phyloP scores from a whole-genome alignment of 2,329 filamentous ascomycete genomes.

The Colletotrichum caudatum region DNA sequence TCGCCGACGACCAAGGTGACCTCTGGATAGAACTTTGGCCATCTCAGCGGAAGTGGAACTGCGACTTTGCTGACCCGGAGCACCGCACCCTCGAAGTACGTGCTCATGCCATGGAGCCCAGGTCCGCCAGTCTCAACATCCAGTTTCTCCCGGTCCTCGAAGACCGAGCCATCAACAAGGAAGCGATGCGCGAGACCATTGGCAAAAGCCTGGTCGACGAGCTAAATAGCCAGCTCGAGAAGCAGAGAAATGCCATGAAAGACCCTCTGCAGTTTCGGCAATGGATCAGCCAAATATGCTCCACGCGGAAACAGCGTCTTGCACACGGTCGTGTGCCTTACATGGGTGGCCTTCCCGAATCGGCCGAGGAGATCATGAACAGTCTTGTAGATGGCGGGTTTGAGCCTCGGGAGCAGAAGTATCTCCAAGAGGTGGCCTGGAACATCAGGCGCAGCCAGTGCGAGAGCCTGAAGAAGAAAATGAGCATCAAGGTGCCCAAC shows the following conservation, averaged over 20 bases:
- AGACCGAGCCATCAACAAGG: conserved; percentile 64
- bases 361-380: conserved; percentile 63
- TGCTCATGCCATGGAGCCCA: conserved; percentile 59
- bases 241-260: conserved; percentile 63
- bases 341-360: conserved; percentile 62
- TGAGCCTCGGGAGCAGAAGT: conserved; percentile 59
- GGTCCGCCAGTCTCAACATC: conserved; percentile 69
- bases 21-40: conserved; percentile 75
- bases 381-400: conserved; percentile 73
- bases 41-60: conserved; percentile 77
- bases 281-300: conserved; percentile 63
- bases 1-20: conserved; percentile 56
- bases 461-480: conserved; percentile 63
- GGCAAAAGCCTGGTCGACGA: conserved; percentile 61
- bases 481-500: conserved; percentile 70
- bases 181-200: conserved; percentile 61
- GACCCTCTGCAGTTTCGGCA: conserved; percentile 62
- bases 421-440: conserved; percentile 61
- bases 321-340: conserved; percentile 56
- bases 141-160: conserved; percentile 78
- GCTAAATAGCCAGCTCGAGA: conserved; percentile 64
- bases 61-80: conserved; percentile 58
- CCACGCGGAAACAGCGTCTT: conserved; percentile 53
- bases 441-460: conserved; percentile 65
- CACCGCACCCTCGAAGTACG: conserved; percentile 76